Conservation (phyloP, 176 grass and related monocot genomes). For the Lolium rigidum region DNA sequence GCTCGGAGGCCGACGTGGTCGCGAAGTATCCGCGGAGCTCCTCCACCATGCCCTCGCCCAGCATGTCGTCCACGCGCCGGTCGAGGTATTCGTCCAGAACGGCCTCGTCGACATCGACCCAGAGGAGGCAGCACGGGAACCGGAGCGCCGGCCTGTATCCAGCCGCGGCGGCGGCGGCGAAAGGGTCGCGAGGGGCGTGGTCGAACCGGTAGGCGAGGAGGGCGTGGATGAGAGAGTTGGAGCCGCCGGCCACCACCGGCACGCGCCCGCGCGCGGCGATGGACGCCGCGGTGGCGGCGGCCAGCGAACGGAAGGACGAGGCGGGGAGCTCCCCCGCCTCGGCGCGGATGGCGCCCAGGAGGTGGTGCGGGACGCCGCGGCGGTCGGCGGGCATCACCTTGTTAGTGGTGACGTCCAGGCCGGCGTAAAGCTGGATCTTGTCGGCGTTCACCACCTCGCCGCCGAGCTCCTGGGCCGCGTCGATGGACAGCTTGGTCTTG, state of each 20-base stretch:
- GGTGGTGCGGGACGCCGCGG: constrained; percentile 74
- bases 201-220: constrained; percentile 35
- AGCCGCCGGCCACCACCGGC: constrained; percentile 82
- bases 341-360: constrained; percentile 68
- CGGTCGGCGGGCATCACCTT: constrained; percentile 69
- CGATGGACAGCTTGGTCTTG: constrained; percentile 90
- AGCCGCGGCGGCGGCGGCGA: constrained; percentile 13
- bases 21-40: constrained; percentile 81
- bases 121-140: constrained; percentile 81
- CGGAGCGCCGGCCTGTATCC: constrained; percentile 52
- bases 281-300: constrained; percentile 27
- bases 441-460: constrained; percentile 91
- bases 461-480: constrained; percentile 60
- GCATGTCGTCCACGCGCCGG: constrained; percentile 91
- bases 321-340: constrained; percentile 49
- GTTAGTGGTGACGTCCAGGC: constrained; percentile 93
- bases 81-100: constrained; percentile 73
- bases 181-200: constrained; percentile 48
- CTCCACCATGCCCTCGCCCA: constrained; percentile 69
- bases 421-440: constrained; percentile 86
- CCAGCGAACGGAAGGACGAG: constrained; percentile 52
- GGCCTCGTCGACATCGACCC: constrained; percentile 73
- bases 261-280: constrained; percentile 53
- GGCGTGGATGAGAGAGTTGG: constrained; percentile 91
- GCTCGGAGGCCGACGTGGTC: constrained; percentile 45